These are phyloP conservation scores for Hortiboletus flavorubellus DNA, from an alignment of 768 basidiomycete genomes.

Conservation along the genomic window DNA sequence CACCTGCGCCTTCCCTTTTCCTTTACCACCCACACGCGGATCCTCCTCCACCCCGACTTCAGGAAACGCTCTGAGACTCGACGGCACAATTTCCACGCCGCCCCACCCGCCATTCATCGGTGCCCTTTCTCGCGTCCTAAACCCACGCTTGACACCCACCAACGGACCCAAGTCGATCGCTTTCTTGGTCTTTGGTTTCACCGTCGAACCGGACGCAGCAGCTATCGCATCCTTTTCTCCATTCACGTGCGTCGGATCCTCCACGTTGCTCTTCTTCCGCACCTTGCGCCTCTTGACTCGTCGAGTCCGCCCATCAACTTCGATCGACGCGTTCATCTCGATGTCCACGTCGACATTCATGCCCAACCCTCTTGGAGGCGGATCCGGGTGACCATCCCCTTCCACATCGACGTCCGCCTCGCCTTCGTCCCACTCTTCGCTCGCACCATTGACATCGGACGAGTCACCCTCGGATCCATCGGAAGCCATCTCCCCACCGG, in stretches of 20 bases:
- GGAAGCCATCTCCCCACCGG: constrained; percentile 25
- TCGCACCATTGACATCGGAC: constrained; percentile 11
- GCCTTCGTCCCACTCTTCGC: constrained; percentile 17
- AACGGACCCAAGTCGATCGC: constrained; percentile 58
- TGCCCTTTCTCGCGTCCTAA: constrained; percentile 55
- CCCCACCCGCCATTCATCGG: constrained; percentile 59
- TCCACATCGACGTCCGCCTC: constrained; percentile 23
- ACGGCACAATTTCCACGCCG: constrained; percentile 55
- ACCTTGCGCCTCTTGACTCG: constrained; percentile 21
- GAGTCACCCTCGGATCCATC: constrained; percentile 21
- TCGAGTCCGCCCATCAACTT: constrained; percentile 3
- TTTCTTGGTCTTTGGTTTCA: not conserved
- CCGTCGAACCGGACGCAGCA: not conserved
- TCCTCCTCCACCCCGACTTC: constrained; percentile 11
- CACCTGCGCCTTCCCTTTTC: constrained; percentile 17
- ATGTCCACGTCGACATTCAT: constrained; percentile 25
- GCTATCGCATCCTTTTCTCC: not conserved
- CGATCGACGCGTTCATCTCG: constrained; percentile 13
- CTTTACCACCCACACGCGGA: constrained; percentile 6
- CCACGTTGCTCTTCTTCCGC: constrained; percentile 15
- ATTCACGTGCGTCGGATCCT: constrained; percentile 29
- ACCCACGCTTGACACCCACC: constrained; percentile 57
- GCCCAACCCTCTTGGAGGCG: constrained; percentile 15
- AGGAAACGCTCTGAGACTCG: constrained; percentile 20
- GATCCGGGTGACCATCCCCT: constrained; percentile 16